Evolutionary conservation across 805 yeast genomes (phyloP), one percentile per base, ranked within the genome.

Genomic region (Grigorovia transvaalensis): DNA sequence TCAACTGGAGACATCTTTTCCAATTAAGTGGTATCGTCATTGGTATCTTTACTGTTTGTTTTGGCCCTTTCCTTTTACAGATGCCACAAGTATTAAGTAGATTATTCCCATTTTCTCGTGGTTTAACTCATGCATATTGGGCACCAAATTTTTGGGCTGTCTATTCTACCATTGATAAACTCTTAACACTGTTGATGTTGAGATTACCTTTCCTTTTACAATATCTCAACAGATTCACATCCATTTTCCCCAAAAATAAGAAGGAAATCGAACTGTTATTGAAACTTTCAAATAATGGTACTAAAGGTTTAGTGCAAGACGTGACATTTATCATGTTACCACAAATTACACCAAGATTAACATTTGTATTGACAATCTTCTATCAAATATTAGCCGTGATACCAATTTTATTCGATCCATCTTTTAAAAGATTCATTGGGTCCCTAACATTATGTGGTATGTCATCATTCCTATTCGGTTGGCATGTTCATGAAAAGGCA

Each of bases 401-500:
- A 2, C 96, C 96, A 1, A 62, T 83, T 6, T 71, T 87, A 33
- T 58, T 83, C 35, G 80, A 79, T 52, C 96, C 96, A 4, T 81
- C 82, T 1, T 86, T 77, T 64, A 81, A 80, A 56, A 75, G 95
- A 57, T 93, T 93, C 59, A 66, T 90, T 17, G 96, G 95, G 0
- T 79, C 90, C 1, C 69, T 93, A 59, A 84, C 96, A 0, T 74
- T 91, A 47, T 91, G 98, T 69, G 98, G 95, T 4, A 88, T 80
- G 69, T 82, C 96, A 0, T 85, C 96, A 2, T 93, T 87, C 63
- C 70, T 93, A 48, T 93, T 93, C 69, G 99, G 99, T 5, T 93
- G 98, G 97, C 98, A 93, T 63, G 99, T 93, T 23, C 99, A 93
- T 70, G 99, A 93, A 68, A 93, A 93, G 75, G 98, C 98, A 0